Percentiles rank a stretch among this genome's conserved stretches.
Conservation (phyloP, 352 stramenopile genomes). For the Thraustochytrium sp. region DNA sequence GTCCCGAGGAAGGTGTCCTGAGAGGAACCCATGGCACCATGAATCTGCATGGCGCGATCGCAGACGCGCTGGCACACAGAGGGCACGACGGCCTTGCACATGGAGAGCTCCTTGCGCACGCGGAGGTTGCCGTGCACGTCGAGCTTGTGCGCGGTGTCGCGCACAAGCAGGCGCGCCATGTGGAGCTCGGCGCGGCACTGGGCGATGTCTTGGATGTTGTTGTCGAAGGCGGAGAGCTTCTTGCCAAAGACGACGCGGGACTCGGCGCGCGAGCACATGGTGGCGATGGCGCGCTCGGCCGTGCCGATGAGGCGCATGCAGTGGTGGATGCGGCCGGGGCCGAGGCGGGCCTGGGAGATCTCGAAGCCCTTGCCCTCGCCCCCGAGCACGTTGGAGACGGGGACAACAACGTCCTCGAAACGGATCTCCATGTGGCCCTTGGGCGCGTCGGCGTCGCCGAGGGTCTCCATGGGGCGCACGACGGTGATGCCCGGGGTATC, state of each 20-base stretch:
- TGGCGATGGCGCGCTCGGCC: constrained; percentile 71
- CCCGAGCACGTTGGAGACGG: constrained; percentile 58
- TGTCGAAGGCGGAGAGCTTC: constrained; percentile 38
- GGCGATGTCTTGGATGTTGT: constrained; percentile 43
- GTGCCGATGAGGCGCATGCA: constrained; percentile 91
- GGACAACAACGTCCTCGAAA: constrained; percentile 58
- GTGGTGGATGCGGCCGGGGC: constrained; percentile 90
- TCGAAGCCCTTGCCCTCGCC: constrained; percentile 74
- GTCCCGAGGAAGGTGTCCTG: constrained; percentile 86
- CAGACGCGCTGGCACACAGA: constrained; percentile 73
- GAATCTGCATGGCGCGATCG: constrained; percentile 71
- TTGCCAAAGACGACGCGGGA: constrained; percentile 49
- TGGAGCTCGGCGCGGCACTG: constrained; percentile 59
- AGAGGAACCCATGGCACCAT: constrained; percentile 71
- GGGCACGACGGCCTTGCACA: constrained; percentile 93
- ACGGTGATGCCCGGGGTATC: constrained; percentile 51
- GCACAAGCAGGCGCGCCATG: constrained; percentile 71
- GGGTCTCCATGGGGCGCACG: constrained; percentile 72
- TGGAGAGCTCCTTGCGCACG: constrained; percentile 81
- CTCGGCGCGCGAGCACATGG: constrained; percentile 59
- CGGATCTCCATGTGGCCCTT: constrained; percentile 73
- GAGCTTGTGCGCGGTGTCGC: constrained; percentile 78
- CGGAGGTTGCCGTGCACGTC: constrained; percentile 71
- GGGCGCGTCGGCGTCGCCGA: constrained; percentile 92
- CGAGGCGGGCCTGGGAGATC: constrained; percentile 74